phyloP scores from a whole-genome alignment of 768 basidiomycete species.

The Pholiota microspora region DNA sequence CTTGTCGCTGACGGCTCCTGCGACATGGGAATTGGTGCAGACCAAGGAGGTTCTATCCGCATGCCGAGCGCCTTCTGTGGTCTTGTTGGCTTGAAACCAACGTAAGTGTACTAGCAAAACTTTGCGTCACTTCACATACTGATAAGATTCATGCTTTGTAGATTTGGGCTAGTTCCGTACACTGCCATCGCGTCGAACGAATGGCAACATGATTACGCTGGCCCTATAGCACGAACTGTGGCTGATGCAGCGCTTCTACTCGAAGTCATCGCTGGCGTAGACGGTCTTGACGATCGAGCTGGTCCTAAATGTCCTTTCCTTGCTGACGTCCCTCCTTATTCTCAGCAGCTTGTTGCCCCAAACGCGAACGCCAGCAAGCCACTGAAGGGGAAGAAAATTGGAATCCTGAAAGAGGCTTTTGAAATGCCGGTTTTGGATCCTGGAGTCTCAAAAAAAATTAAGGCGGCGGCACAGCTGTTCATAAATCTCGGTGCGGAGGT shows the following conservation, averaged over 20 bases:
- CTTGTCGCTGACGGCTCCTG: constrained; percentile 36
- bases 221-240: constrained; percentile 36
- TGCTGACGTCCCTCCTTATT: constrained; percentile 20
- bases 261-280: constrained; percentile 41
- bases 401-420: constrained; percentile 38
- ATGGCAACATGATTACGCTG: constrained; percentile 38
- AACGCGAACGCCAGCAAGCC: constrained; percentile 20
- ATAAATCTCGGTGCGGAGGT: constrained; percentile 36
- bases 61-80: constrained; percentile 42
- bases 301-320: constrained; percentile 18
- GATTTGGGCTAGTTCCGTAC: constrained; percentile 44
- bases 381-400: constrained; percentile 35
- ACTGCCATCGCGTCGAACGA: constrained; percentile 42
- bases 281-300: constrained; percentile 40
- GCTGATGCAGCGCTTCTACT: constrained; percentile 39
- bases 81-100: constrained; percentile 31
- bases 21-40: constrained; percentile 46
- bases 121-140: too few species aligned
- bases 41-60: constrained; percentile 46
- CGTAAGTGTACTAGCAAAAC: constrained; percentile 4
- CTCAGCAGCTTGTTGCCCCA: constrained; percentile 30
- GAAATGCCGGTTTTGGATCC: constrained; percentile 30
- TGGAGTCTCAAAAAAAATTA: constrained; percentile 31
- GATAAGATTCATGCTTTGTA: background rate
- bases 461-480: constrained; percentile 31